phyloP scores from a whole-genome alignment of 768 basidiomycete species.

The Rhizopogon vinicolor region DNA sequence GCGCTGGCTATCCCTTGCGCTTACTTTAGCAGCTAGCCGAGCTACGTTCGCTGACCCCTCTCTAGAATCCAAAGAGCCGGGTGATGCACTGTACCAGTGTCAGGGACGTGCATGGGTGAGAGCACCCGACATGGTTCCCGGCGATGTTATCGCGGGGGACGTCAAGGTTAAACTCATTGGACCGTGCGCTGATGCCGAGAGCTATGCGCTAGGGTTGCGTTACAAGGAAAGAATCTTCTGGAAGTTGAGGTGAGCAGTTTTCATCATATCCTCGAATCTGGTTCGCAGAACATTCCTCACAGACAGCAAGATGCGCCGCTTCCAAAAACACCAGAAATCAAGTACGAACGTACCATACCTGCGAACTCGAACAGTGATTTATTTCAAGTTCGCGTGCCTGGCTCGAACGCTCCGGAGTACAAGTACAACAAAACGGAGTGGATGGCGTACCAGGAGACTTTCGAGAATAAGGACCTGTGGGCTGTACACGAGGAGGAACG shows the following conservation, averaged over 20 bases:
- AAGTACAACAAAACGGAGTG: neutral
- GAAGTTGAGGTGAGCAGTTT: neutral
- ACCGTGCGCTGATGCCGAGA: neutral
- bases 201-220: neutral
- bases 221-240: neutral
- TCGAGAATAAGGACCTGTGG: conserved; percentile 12
- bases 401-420: no score
- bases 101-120: neutral
- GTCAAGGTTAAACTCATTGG: neutral
- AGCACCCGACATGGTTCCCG: neutral
- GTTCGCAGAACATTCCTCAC: neutral
- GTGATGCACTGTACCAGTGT: neutral
- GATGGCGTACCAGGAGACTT: neutral
- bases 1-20: neutral
- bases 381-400: neutral
- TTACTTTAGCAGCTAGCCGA: neutral
- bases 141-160: neutral
- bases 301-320: neutral
- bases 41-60: neutral
- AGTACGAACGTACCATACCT: neutral
- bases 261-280: neutral
- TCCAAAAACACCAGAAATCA: neutral
- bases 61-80: neutral
- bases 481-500: conserved; percentile 14
- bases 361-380: neutral